These are phyloP conservation scores for Podospora fimiseda DNA, from an alignment of 495 filamentous ascomycete species.

Conservation along the genomic window DNA sequence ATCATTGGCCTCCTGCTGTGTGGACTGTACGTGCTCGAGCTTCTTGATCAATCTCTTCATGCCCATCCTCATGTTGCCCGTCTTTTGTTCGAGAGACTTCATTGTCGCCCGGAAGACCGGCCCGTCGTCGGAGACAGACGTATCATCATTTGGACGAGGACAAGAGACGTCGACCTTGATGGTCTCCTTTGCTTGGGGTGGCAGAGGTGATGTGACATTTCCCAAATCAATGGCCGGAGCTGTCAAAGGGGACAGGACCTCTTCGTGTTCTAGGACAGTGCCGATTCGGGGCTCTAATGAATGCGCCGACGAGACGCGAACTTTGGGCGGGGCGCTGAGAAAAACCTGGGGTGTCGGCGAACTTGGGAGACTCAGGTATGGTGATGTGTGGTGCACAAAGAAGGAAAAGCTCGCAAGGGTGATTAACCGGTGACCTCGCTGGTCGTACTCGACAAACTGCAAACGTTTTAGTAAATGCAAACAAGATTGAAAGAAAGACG, in stretches of 20 bases:
- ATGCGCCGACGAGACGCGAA: slow-evolving; percentile 75
- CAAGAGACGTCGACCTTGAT: slow-evolving; percentile 84
- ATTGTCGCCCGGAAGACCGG: slow-evolving; percentile 95
- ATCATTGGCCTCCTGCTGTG: slow-evolving; percentile 78
- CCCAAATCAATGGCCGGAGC: slow-evolving; percentile 36
- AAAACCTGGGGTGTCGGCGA: slow-evolving; percentile 65
- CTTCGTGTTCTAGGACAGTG: slow-evolving; percentile 49
- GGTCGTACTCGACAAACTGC: slow-evolving; percentile 91
- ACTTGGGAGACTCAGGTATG: slow-evolving; percentile 36
- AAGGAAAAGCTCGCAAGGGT: slow-evolving; percentile 89
- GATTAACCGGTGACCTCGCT: slow-evolving; percentile 79
- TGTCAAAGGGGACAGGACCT: slow-evolving; percentile 61
- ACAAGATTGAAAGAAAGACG: neutral
- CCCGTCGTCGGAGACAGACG: slow-evolving; percentile 83
- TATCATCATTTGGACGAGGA: slow-evolving; percentile 79
- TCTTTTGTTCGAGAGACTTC: slow-evolving; percentile 94
- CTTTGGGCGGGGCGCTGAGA: slow-evolving; percentile 63
- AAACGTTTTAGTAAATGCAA: slow-evolving; percentile 20
- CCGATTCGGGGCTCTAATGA: slow-evolving; percentile 74
- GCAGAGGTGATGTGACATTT: slow-evolving; percentile 26
- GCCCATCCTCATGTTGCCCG: slow-evolving; percentile 80
- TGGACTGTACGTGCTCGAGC: slow-evolving; percentile 75
- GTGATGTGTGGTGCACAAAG: slow-evolving; percentile 68
- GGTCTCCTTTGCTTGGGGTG: slow-evolving; percentile 42
- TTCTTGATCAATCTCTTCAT: slow-evolving; percentile 95